phyloP scores from a whole-genome alignment of 345 rosid genomes.

The Abelmoschus esculentus region DNA sequence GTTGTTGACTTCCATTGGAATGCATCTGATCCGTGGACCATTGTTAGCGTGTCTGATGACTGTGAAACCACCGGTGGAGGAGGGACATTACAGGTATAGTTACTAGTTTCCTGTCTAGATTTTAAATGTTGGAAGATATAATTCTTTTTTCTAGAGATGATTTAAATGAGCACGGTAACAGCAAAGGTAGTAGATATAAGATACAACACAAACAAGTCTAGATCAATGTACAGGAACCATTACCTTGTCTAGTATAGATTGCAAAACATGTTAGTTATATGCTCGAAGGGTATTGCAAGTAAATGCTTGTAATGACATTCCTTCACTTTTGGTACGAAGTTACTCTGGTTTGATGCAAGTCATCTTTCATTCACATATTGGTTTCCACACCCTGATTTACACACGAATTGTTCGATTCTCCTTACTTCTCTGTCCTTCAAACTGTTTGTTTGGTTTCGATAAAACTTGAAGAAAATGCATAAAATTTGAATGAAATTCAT shows the following conservation, averaged over 20 bases:
- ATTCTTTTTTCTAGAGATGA: background rate
- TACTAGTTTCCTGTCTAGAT: background rate
- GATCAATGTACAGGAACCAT: background rate
- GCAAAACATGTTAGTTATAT: too few species aligned
- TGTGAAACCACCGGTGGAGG: slow-evolving; percentile 94
- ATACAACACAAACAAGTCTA: background rate
- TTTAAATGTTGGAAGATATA: background rate
- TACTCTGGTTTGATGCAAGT: background rate
- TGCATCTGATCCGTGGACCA: slow-evolving; percentile 81
- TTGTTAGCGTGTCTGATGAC: slow-evolving; percentile 96
- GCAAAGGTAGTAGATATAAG: background rate
- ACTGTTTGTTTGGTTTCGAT: background rate
- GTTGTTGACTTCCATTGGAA: slow-evolving; percentile 97
- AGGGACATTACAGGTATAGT: slow-evolving; percentile 79
- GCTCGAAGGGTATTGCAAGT: too few species aligned
- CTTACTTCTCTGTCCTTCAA: background rate
- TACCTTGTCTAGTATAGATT: background rate
- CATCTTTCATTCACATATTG: background rate
- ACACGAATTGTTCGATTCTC: background rate
- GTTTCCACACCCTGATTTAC: background rate
- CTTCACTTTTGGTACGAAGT: background rate
- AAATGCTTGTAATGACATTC: background rate
- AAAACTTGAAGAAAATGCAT: background rate
- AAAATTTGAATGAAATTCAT: background rate
- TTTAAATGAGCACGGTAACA: background rate